Conservation (phyloP, 139 green algal species). For the Tetradesmus obliquus region DNA sequence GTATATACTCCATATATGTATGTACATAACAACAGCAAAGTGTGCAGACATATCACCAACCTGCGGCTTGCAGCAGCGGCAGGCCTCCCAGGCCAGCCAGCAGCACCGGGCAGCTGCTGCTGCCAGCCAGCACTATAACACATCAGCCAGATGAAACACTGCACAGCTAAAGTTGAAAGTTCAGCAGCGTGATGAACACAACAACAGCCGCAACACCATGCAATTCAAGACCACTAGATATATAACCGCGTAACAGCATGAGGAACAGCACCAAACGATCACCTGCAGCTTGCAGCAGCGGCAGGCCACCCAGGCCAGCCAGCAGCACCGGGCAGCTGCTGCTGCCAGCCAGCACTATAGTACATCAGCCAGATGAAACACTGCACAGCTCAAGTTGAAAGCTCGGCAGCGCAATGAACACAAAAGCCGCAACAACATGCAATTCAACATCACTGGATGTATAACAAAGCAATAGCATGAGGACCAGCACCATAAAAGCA, state of each 20-base stretch:
- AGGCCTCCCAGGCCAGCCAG: not conserved
- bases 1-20: too few species aligned
- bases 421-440: too few species aligned
- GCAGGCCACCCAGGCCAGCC: not conserved
- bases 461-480: too few species aligned
- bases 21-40: too few species aligned
- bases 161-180: too few species aligned
- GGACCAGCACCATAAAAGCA: not conserved
- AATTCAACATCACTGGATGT: too few species aligned
- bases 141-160: not conserved
- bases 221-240: not conserved
- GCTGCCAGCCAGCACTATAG: constrained; percentile 38
- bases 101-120: constrained; percentile 4
- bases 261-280: not conserved
- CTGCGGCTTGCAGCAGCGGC: constrained; percentile 1
- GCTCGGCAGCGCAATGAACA: too few species aligned
- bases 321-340: not conserved
- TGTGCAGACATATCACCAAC: not conserved
- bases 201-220: too few species aligned
- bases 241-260: too few species aligned
- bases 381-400: too few species aligned
- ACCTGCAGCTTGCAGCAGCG: constrained; percentile 13
- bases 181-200: too few species aligned
- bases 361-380: too few species aligned
- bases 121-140: constrained; percentile 51